These are phyloP conservation scores for Elongisporangium undulatum DNA, from an alignment of 352 stramenopile genomes.

Conservation along the genomic window DNA sequence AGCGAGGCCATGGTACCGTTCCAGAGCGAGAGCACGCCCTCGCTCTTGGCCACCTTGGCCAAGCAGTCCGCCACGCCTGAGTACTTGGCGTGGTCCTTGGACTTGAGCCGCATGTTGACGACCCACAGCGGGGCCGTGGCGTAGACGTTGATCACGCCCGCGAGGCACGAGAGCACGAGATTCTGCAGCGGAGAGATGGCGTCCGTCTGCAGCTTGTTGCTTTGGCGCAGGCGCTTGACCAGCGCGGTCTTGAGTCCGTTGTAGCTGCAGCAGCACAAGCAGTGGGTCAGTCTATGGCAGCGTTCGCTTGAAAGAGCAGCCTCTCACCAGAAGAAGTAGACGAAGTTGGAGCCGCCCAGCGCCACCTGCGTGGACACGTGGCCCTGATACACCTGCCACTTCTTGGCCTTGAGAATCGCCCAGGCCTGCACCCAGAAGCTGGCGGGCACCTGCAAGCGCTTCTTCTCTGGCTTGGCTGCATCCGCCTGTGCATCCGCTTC, in stretches of 20 bases:
- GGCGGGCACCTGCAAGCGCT: constrained; percentile 10
- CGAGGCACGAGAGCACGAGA: constrained; percentile 54
- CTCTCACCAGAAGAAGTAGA: constrained; percentile 86
- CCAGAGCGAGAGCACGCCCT: constrained; percentile 89
- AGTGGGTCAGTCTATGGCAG: constrained; percentile 11
- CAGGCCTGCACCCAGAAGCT: constrained; percentile 42
- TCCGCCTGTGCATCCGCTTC: constrained; percentile 2
- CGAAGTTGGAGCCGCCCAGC: constrained; percentile 75
- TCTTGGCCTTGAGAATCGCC: constrained; percentile 53
- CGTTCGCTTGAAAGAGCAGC: constrained; percentile 3
- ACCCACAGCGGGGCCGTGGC: constrained; percentile 91
- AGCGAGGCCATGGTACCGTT: constrained; percentile 89
- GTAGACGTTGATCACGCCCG: constrained; percentile 87
- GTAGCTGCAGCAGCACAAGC: constrained; percentile 27
- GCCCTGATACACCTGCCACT: constrained; percentile 72
- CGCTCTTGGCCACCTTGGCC: constrained; percentile 49
- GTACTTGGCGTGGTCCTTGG: constrained; percentile 68
- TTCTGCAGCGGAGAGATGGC: constrained; percentile 54
- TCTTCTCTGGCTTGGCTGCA: constrained; percentile 9
- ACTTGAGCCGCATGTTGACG: constrained; percentile 91
- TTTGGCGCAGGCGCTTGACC: constrained; percentile 53
- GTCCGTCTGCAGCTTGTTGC: constrained; percentile 21
- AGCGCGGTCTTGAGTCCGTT: constrained; percentile 62
- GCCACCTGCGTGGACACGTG: constrained; percentile 77
- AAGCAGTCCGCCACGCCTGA: constrained; percentile 46